Evolutionary conservation across 2,329 filamentous ascomycete genomes (phyloP), one percentile per base, ranked within the genome.

Genomic region (Fusarium chaquense): DNA sequence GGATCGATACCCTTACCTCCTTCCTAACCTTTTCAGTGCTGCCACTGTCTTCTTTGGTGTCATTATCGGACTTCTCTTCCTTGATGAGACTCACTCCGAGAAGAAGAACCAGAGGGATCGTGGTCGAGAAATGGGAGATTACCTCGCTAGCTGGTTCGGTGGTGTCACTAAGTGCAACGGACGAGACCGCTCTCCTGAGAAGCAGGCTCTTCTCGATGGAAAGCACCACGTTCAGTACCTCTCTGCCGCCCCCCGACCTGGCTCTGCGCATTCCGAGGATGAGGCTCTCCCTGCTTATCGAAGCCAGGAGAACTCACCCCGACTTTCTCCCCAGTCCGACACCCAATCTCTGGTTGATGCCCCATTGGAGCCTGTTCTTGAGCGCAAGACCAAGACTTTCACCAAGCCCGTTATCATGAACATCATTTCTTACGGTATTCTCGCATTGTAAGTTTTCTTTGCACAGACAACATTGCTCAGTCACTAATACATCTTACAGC

Each of bases 71-170:
- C 83, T 97, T 57, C 81, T 98, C 22, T 98, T 97, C 76, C 84
- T 99, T 58, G 94, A 99, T 78, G 96, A 99, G 82, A 98, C 96
- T 2, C 96, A 99, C 77, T 87, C 90, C 51, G 89, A 92, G 78
- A 92, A 92, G 83, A 97, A 92, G 82, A 80, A 89, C 71, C 86
- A 90, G 59, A 88, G 87, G 45, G 96, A 99, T 78, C 83, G 87
- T 36, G 94, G 95, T 7, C 80, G 92, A 16, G 91, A 95, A 76
- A 76, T 93, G 24, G 95, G 96, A 62, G 86, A 90, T 74, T 92
- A 89, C 84, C 82, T 98, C 38, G 69, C 89, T 20, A 80, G 80
- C 6, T 79, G 83, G 54, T 72, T 87, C 13, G 74, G 78, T 2
- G 66, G 71, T 30, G 63, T 75, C 28, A 40, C 69, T 12, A 70